Percentiles rank a stretch among this genome's conserved stretches.
Conservation (phyloP, 1,284 basidiomycete species). For the Phellopilus nigrolimitatus region DNA sequence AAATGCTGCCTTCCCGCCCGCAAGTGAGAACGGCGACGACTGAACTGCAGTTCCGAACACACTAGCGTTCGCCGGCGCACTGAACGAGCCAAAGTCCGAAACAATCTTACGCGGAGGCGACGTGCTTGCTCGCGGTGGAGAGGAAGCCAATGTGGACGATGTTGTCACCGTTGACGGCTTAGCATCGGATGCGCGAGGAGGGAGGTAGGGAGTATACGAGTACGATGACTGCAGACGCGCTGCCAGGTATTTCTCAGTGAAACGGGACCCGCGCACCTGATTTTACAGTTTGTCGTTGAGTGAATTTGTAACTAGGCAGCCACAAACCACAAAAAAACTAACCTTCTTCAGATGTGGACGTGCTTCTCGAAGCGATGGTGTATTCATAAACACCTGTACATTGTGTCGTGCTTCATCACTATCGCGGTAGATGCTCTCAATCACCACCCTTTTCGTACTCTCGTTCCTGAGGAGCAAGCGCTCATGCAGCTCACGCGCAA, state of each 20-base stretch:
- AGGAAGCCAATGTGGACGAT: conserved; percentile 34
- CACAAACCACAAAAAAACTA: conserved; percentile 28
- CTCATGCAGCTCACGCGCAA: conserved; percentile 91
- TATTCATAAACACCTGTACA: conserved; percentile 79
- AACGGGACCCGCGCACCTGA: conserved; percentile 86
- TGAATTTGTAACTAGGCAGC: not conserved
- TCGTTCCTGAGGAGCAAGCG: conserved; percentile 89
- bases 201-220: conserved; percentile 46
- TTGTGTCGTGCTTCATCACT: conserved; percentile 88
- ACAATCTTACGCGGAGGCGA: conserved; percentile 82
- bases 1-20: conserved; percentile 76
- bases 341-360: conserved; percentile 79
- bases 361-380: conserved; percentile 71
- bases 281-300: not conserved
- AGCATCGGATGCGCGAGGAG: conserved; percentile 38
- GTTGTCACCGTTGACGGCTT: conserved; percentile 31
- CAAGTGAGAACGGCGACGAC: conserved; percentile 71
- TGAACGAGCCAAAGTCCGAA: conserved; percentile 85
- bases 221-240: conserved; percentile 60
- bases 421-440: conserved; percentile 95
- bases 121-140: conserved; percentile 33
- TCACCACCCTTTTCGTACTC: conserved; percentile 92
- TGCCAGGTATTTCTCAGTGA: conserved; percentile 91
- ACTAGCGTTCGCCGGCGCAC: conserved; percentile 67
- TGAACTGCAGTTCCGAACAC: conserved; percentile 80